phyloP scores from a whole-genome alignment of 257 asterid species.

The Solanum raphanifolium region DNA sequence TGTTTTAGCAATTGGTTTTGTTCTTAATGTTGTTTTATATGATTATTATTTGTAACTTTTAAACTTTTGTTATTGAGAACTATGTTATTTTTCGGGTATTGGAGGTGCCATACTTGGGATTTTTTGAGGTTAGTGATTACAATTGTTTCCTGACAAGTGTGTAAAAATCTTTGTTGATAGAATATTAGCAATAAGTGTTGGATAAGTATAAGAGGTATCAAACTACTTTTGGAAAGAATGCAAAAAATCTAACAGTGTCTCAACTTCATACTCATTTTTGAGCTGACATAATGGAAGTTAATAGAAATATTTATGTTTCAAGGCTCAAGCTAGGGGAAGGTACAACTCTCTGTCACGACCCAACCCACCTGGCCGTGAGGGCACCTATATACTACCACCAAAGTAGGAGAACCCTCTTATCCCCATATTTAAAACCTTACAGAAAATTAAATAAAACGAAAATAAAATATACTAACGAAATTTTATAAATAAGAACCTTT shows the following conservation, averaged over 20 bases:
- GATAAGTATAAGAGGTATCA: not conserved
- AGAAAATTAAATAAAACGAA: no score
- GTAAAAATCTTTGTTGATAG: not conserved
- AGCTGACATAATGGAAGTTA: not conserved
- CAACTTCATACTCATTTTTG: no score
- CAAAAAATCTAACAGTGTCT: not conserved
- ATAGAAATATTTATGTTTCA: not conserved
- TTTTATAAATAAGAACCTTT: no score
- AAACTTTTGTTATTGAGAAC: not conserved
- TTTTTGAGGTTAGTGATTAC: not conserved
- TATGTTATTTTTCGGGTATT: not conserved
- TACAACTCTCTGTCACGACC: not conserved
- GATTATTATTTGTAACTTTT: not conserved
- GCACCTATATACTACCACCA: no score
- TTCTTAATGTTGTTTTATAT: not conserved
- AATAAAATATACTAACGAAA: no score
- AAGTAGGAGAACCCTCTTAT: no score
- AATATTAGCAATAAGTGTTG: not conserved
- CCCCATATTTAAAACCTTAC: no score
- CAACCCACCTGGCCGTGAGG: no score
- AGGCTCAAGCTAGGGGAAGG: not conserved
- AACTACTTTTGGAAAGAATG: not conserved
- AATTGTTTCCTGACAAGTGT: not conserved
- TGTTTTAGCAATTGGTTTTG: not conserved
- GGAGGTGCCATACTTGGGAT: not conserved